Evolutionary conservation across 2,329 filamentous ascomycete genomes (phyloP).

Genomic region (Xylariaceae sp.): DNA sequence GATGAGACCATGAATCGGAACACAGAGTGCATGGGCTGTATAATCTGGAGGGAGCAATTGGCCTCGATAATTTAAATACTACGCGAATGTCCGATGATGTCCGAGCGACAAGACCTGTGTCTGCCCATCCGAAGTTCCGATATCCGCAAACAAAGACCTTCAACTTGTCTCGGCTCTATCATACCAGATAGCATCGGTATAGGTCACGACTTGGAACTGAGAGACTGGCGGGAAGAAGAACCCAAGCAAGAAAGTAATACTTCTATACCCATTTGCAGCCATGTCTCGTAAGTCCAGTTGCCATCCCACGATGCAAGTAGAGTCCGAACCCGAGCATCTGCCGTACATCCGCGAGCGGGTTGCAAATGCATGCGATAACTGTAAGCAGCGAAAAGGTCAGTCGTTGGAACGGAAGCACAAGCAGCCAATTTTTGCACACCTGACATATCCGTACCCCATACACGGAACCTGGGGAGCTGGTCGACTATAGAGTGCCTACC

Average conservation of each 20-base stretch:
- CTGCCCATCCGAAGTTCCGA: conserved; percentile 19
- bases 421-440: not conserved
- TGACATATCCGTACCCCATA: not conserved
- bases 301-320: conserved; percentile 8
- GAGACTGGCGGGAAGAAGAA: not conserved
- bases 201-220: not conserved
- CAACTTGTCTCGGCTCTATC: not conserved
- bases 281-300: not conserved
- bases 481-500: no score
- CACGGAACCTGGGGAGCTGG: not conserved
- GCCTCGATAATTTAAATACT: no score
- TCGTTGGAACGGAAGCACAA: not conserved
- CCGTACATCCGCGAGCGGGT: conserved; percentile 36
- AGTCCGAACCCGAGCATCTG: conserved; percentile 12
- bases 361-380: conserved; percentile 51
- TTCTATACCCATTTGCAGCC: not conserved
- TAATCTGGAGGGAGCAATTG: no score
- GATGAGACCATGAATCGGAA: no score
- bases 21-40: no score
- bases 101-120: no score
- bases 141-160: conserved; percentile 3
- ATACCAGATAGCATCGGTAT: not conserved
- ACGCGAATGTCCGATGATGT: no score
- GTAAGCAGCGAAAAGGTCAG: conserved; percentile 47
- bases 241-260: not conserved